Evolutionary conservation across 129 eudicot genomes (phyloP).

Genomic region (Apium graveolens): DNA sequence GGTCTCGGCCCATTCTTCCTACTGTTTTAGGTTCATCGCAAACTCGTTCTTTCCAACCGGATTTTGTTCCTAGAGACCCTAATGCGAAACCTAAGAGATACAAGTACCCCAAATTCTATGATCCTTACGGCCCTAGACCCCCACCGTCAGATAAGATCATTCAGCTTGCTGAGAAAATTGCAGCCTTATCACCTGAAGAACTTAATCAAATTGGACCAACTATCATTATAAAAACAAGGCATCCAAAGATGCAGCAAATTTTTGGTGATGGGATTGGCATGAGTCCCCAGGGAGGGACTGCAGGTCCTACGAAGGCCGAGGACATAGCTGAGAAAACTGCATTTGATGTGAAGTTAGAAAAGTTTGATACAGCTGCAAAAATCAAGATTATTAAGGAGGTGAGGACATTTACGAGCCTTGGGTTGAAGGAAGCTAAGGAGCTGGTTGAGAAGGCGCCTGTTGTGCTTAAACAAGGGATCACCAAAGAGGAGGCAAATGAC

Average conservation of each 20-base stretch:
- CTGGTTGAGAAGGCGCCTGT: constrained; percentile 54
- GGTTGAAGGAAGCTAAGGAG: constrained; percentile 73
- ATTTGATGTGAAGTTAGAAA: constrained; percentile 61
- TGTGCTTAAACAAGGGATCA: constrained; percentile 52
- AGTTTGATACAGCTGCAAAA: constrained; percentile 53
- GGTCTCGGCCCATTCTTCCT: constrained; percentile 16
- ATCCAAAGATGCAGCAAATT: constrained; percentile 52
- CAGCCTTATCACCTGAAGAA: constrained; percentile 52
- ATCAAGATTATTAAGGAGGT: constrained; percentile 71
- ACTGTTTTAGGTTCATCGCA: constrained; percentile 33
- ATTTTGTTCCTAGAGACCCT: constrained; percentile 49
- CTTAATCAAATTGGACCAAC: constrained; percentile 51
- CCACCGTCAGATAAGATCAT: constrained; percentile 67
- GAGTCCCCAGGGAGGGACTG: constrained; percentile 41
- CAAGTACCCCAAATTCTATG: constrained; percentile 51
- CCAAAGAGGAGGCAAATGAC: constrained; percentile 61
- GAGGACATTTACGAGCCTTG: constrained; percentile 57
- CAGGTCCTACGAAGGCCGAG: constrained; percentile 36
- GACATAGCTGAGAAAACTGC: constrained; percentile 56
- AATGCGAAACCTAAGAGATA: constrained; percentile 46
- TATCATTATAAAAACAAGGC: constrained; percentile 35
- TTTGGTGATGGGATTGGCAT: constrained; percentile 54
- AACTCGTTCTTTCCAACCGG: constrained; percentile 53
- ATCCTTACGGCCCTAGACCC: constrained; percentile 72
- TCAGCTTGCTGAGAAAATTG: constrained; percentile 64